phyloP scores from a whole-genome alignment of 371 early-diverging fungal genomes.

The Lichtheimia ramosa region DNA sequence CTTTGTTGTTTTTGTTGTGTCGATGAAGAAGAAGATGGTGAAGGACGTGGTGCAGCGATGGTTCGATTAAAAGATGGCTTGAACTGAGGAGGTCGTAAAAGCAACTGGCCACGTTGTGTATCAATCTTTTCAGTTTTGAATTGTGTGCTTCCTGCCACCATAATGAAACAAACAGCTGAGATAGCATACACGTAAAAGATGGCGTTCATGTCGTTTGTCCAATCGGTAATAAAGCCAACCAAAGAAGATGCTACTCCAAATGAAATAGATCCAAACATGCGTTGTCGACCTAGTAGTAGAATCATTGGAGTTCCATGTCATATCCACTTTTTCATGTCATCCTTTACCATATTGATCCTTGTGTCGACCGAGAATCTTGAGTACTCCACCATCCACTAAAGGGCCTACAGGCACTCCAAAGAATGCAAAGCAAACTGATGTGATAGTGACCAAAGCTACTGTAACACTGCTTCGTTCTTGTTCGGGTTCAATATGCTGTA shows the following conservation, averaged over 20 bases:
- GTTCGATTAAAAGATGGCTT: neutral
- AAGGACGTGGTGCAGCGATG: neutral
- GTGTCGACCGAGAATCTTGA: slow-evolving; percentile 48
- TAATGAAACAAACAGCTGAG: slow-evolving; percentile 44
- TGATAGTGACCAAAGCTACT: slow-evolving; percentile 38
- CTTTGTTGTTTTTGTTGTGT: neutral
- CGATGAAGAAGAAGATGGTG: neutral
- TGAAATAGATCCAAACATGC: slow-evolving; percentile 56
- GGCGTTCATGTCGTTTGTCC: slow-evolving; percentile 51
- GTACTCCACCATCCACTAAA: slow-evolving; percentile 52
- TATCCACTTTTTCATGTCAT: neutral
- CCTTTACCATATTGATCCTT: slow-evolving; percentile 50
- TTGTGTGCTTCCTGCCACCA: slow-evolving; percentile 42
- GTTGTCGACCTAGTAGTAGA: slow-evolving; percentile 32
- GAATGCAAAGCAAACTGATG: slow-evolving; percentile 53
- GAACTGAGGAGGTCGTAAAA: neutral
- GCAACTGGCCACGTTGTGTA: neutral
- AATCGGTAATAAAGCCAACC: slow-evolving; percentile 48
- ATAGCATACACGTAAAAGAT: slow-evolving; percentile 50
- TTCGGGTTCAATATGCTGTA: slow-evolving; percentile 30
- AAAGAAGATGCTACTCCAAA: slow-evolving; percentile 50
- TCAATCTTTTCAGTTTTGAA: slow-evolving; percentile 44
- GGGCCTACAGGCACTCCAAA: slow-evolving; percentile 54
- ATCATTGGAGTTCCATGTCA: neutral
- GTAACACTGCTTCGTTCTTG: slow-evolving; percentile 29